Conservation (phyloP, 192 early-diverging fungal species). For the Phlyctochytrium planicorne region DNA sequence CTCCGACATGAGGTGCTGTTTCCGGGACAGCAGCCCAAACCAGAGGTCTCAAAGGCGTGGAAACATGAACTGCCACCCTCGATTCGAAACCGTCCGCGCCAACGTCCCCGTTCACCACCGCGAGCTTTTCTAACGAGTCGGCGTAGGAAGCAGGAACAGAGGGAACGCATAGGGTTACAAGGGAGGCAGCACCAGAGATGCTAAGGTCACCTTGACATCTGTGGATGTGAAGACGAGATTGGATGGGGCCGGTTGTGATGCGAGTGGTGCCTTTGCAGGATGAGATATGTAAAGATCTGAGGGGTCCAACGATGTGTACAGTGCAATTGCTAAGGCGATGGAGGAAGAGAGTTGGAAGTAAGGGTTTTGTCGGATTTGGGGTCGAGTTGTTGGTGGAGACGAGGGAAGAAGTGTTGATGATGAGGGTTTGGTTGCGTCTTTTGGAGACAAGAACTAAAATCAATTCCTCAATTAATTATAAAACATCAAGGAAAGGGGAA, state of each 20-base stretch:
- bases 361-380: background rate
- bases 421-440: background rate
- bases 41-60: background rate
- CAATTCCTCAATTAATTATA: too few relatives aligned
- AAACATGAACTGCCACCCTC: background rate
- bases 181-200: background rate
- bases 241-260: conserved; percentile 6
- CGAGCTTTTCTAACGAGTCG: background rate
- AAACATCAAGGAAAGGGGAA: too few relatives aligned
- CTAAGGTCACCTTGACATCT: background rate
- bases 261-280: conserved; percentile 2
- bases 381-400: background rate
- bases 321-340: background rate
- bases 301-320: conserved; percentile 8
- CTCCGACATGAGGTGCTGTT: too few relatives aligned
- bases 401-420: background rate
- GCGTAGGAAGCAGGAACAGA: background rate
- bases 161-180: background rate
- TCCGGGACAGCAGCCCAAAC: too few relatives aligned
- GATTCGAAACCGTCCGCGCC: background rate
- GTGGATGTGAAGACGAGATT: background rate
- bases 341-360: background rate
- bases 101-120: background rate
- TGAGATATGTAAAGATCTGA: background rate
- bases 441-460: conserved; percentile 5